Percentiles rank a stretch among this genome's conserved stretches.
These are phyloP conservation scores for Carpinus fangiana DNA, from an alignment of 306 rosid genomes.

Conservation along the genomic window DNA sequence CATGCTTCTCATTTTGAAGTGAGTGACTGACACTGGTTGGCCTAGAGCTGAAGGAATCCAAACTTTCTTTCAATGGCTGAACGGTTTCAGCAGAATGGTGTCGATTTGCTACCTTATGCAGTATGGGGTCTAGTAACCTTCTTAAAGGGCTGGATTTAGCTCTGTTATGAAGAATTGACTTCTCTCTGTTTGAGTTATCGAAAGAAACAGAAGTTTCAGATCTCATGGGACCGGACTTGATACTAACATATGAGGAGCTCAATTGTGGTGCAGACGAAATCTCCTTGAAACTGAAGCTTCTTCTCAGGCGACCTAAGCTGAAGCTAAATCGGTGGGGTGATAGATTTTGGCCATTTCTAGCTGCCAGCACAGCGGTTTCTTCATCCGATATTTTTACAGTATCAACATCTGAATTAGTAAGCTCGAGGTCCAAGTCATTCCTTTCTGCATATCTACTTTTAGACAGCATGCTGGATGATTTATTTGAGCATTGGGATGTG, in stretches of 20 bases:
- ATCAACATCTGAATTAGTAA: conserved; percentile 31
- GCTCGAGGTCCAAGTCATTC: conserved; percentile 22
- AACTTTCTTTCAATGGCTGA: conserved; percentile 39
- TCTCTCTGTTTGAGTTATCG: conserved; percentile 42
- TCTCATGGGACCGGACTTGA: conserved; percentile 71
- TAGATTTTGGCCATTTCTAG: conserved; percentile 43
- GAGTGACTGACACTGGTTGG: conserved; percentile 36
- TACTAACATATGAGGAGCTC: conserved; percentile 47
- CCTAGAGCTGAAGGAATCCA: conserved; percentile 35
- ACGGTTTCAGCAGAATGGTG: conserved; percentile 39
- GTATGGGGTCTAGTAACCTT: conserved; percentile 74
- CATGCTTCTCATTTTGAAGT: conserved; percentile 41
- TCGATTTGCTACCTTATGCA: conserved; percentile 50
- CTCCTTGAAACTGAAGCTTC: conserved; percentile 93
- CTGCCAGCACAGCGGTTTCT: conserved; percentile 44
- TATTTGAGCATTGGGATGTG: conserved; percentile 32
- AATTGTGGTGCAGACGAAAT: conserved; percentile 49
- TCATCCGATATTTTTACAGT: conserved; percentile 35
- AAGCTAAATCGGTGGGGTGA: conserved; percentile 72
- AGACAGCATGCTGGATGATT: conserved; percentile 30
- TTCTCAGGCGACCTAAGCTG: conserved; percentile 63
- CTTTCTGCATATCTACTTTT: conserved; percentile 35
- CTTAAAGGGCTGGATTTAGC: conserved; percentile 68
- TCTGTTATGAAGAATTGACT: conserved; percentile 58
- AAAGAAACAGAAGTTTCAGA: conserved; percentile 43